Evolutionary conservation across 495 filamentous ascomycete genomes (phyloP), one percentile per base, ranked within the genome.

Genomic region (Lasiosphaeria ovina): DNA sequence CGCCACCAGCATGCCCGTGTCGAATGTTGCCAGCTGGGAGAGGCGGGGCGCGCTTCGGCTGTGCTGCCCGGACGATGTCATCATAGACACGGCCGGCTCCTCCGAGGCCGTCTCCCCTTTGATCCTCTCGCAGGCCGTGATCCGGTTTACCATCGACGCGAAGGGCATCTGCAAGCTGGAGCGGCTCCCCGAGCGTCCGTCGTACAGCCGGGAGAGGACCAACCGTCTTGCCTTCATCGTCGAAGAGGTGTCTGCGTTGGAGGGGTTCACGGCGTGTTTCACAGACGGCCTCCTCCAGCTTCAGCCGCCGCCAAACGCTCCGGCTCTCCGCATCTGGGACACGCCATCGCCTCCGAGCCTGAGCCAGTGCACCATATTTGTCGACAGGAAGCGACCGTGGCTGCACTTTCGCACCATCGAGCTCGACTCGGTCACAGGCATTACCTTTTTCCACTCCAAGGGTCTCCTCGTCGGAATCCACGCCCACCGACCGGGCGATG

Each of bases 71-170:
- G 35, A 40, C 35, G 12, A 55, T 34, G 16, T 34, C 11, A 7
- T 9, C n/a, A 9, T 32, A 32, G 51, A 11, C 1, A 0, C 17
- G 6, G 32, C 51, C 51, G 31, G 6, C 51, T 54, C 51, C 10
- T 31, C 35, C 11, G 24, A 54, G 9, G 24, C 6, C 49, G 17
- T 36, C 9, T 54, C 51, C 33, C 17, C 53, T 1, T 2, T 34
- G 9, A 9, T 32, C 14, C 53, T 32, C 8, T 40, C n/a, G 33
- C 8, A 42, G 35, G 53, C 34, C 4, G 53, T 55, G 12, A 24
- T 55, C 34, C 53, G 53, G 4, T 32, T 55, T 5, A 55, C 36
- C 17, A 55, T 55, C n/a, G 53, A 42, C 34, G 53, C 36, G 6
- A 35, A 40, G 34, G 53, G 53, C 11, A 55, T 55, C 1, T 12